Percentiles rank a stretch among this genome's conserved stretches.
Evolutionary conservation across 345 rosid species (phyloP).

Genomic region (Pseudoturritis turrita): DNA sequence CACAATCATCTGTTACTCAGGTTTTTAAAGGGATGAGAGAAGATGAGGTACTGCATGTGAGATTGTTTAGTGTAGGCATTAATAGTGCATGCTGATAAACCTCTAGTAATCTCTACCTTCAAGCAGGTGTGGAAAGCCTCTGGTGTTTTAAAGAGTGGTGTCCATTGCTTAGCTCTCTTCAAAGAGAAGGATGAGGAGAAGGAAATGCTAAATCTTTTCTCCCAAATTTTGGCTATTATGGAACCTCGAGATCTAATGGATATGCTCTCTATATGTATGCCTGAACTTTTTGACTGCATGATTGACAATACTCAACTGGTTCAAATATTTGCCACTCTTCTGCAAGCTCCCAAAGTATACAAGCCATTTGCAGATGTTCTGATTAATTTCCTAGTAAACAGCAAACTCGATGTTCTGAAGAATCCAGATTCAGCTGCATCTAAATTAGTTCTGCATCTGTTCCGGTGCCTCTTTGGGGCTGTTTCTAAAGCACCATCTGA

Average conservation of each 20-base stretch:
- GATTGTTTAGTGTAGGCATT: slow-evolving; percentile 11
- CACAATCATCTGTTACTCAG: slow-evolving; percentile 54
- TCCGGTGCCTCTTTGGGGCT: slow-evolving; percentile 82
- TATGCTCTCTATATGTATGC: slow-evolving; percentile 93
- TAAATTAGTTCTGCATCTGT: slow-evolving; percentile 84
- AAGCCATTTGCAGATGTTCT: slow-evolving; percentile 86
- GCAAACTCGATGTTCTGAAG: slow-evolving; percentile 83
- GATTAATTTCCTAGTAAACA: slow-evolving; percentile 80
- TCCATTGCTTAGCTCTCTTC: slow-evolving; percentile 88
- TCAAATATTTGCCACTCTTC: slow-evolving; percentile 75
- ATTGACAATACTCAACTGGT: slow-evolving; percentile 78
- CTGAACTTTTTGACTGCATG: slow-evolving; percentile 97
- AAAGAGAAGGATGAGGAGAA: slow-evolving; percentile 97
- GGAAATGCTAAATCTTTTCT: slow-evolving; percentile 80
- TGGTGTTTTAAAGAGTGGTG: slow-evolving; percentile 89
- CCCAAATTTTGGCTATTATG: slow-evolving; percentile 89
- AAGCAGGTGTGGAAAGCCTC: slow-evolving; percentile 92
- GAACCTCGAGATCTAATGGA: slow-evolving; percentile 99
- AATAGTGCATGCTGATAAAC: slow-evolving; percentile 4
- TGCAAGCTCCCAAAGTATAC: slow-evolving; percentile 77
- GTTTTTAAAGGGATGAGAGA: slow-evolving; percentile 90
- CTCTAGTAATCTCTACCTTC: slow-evolving; percentile 29
- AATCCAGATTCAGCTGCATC: slow-evolving; percentile 78
- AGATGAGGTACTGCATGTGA: slow-evolving; percentile 69
- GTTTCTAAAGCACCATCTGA: slow-evolving; percentile 89